Percentiles rank a stretch among this genome's conserved stretches.
Conservation (phyloP, 495 filamentous ascomycete species). For the Xylaria telfairii region DNA sequence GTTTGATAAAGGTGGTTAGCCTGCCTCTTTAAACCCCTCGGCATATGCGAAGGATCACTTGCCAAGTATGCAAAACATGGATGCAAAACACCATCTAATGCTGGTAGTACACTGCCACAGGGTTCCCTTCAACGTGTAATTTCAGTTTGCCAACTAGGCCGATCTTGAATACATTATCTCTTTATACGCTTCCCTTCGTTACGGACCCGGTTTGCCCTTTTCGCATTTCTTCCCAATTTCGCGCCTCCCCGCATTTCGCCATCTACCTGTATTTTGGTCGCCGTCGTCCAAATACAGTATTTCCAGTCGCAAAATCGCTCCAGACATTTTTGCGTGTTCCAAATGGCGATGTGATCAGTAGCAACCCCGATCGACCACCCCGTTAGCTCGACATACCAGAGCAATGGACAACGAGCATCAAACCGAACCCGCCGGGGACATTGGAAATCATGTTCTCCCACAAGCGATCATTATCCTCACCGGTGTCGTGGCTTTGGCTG, state of each 20-base stretch:
- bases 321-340: too few species aligned
- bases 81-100: conserved; percentile 1
- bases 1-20: not conserved
- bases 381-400: not conserved
- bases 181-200: conserved; percentile 7
- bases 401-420: conserved; percentile 2
- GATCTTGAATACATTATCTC: not conserved
- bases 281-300: too few species aligned
- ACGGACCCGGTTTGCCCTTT: not conserved
- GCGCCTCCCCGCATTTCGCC: conserved; percentile 1
- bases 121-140: not conserved
- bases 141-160: not conserved
- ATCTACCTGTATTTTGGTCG: not conserved
- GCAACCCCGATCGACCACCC: conserved; percentile 3
- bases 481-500: conserved; percentile 3
- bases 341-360: conserved; percentile 8
- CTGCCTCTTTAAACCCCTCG: not conserved
- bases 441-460: conserved; percentile 18
- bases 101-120: not conserved
- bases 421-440: conserved; percentile 7
- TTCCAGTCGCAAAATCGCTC: too few species aligned
- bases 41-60: conserved; percentile 5
- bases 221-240: not conserved
- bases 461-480: conserved; percentile 13
- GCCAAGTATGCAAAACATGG: not conserved